Conservation (phyloP, 2,329 filamentous ascomycete species). For the Byssochlamys sp. region DNA sequence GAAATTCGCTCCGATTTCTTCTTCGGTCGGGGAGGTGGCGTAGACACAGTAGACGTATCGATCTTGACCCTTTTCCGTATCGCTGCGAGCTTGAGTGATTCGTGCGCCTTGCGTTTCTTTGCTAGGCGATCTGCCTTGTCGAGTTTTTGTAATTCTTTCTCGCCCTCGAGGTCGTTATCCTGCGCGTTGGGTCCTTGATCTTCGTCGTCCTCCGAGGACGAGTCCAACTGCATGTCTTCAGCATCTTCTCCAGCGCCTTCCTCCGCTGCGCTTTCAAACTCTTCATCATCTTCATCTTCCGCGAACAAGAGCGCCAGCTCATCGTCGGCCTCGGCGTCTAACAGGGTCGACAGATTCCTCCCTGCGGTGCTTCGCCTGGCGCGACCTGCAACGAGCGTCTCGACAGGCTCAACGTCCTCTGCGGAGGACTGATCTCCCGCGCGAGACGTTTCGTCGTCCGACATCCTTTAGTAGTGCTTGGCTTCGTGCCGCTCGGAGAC, state of each 20-base stretch:
- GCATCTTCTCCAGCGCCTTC: constrained; percentile 43
- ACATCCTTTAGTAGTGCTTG: constrained; percentile 13
- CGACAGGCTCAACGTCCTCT: constrained; percentile 15
- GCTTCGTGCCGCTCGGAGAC: constrained; percentile 1
- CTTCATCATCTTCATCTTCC: constrained; percentile 51
- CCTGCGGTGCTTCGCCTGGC: constrained; percentile 71
- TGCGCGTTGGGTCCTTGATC: constrained; percentile 50
- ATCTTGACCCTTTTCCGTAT: constrained; percentile 66
- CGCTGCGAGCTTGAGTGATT: constrained; percentile 52
- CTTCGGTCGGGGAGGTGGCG: constrained; percentile 41
- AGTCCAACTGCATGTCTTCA: constrained; percentile 77
- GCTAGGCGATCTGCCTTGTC: constrained; percentile 58
- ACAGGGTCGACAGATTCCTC: constrained; percentile 68
- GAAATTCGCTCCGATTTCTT: constrained; percentile 64
- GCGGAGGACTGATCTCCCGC: constrained; percentile 17
- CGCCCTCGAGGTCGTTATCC: constrained; percentile 69
- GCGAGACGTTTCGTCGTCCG: constrained; percentile 18
- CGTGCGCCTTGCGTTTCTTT: constrained; percentile 73
- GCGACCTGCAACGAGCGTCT: constrained; percentile 39
- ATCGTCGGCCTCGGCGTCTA: constrained; percentile 65
- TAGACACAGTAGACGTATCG: constrained; percentile 40
- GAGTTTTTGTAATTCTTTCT: constrained; percentile 72
- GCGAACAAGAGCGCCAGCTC: constrained; percentile 54
- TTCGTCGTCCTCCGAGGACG: constrained; percentile 74
- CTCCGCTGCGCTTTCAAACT: constrained; percentile 28